Percentiles rank a stretch among this genome's conserved stretches.
Conservation (phyloP, 352 stramenopile genomes). For the Pythium utonaiense region DNA sequence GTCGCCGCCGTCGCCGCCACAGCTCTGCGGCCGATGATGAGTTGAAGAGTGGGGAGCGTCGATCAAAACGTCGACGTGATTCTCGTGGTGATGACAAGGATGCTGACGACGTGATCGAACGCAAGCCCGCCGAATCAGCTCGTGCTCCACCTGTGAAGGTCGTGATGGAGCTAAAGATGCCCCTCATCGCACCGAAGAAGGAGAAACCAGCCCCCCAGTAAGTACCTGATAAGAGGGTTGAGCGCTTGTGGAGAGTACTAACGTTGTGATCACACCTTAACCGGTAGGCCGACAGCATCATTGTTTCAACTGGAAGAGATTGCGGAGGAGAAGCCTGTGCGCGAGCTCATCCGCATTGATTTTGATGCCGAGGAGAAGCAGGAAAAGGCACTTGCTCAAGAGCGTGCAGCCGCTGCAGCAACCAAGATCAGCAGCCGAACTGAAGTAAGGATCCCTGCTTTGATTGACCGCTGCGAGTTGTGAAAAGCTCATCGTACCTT, state of each 20-base stretch:
- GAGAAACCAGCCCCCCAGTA: conserved; percentile 32
- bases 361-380: conserved; percentile 46
- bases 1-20: conserved; percentile 23
- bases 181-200: conserved; percentile 27
- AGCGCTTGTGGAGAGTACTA: not conserved
- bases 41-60: conserved; percentile 7
- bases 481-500: not conserved
- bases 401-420: conserved; percentile 29
- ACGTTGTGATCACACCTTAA: not conserved
- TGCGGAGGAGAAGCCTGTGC: conserved; percentile 35
- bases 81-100: conserved; percentile 5
- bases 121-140: not conserved
- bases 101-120: not conserved
- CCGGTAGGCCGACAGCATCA: conserved; percentile 9
- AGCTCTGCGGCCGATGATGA: conserved; percentile 17
- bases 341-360: conserved; percentile 44
- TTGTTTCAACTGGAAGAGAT: conserved; percentile 40
- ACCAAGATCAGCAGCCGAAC: conserved; percentile 39
- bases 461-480: not conserved
- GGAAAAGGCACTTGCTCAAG: conserved; percentile 19
- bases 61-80: conserved; percentile 18
- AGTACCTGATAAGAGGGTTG: not conserved
- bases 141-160: conserved; percentile 29
- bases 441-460: conserved; percentile 14
- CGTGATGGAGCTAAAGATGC: conserved; percentile 47